Percentiles rank a stretch among this genome's conserved stretches.
These are phyloP conservation scores for Monoraphidium neglectum DNA, from an alignment of 139 green algal genomes.

Conservation along the genomic window DNA sequence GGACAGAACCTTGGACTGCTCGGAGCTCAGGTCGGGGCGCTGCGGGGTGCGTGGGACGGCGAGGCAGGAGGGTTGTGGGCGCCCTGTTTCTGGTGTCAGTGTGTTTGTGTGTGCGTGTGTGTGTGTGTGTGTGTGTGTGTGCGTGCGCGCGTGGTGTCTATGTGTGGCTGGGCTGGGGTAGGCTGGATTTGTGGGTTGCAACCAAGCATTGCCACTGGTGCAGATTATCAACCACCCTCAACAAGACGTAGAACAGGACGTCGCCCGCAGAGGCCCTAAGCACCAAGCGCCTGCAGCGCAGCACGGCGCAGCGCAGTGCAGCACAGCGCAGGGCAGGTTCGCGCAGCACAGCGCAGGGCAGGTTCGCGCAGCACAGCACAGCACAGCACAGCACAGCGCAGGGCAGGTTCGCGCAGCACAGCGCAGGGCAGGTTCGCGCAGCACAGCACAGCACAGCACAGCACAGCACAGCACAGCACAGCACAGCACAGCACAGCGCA, in stretches of 20 bases:
- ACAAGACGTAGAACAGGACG: too few species aligned
- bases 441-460: too few species aligned
- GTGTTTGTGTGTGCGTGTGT: neutral
- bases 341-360: neutral
- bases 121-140: neutral
- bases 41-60: neutral
- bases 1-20: constrained; percentile 54
- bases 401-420: neutral
- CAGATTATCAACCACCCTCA: neutral
- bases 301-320: too few species aligned
- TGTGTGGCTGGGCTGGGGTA: neutral
- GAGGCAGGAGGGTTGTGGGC: neutral
- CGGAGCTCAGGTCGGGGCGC: constrained; percentile 23
- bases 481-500: too few species aligned
- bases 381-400: neutral
- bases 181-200: neutral
- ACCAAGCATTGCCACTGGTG: neutral
- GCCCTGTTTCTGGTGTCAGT: neutral
- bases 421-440: neutral
- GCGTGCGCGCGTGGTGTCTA: neutral
- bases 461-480: too few species aligned
- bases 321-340: neutral
- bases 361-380: neutral
- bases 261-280: too few species aligned
- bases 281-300: too few species aligned